Percentiles rank a stretch among this genome's conserved stretches.
phyloP scores from a whole-genome alignment of 176 grass and related monocot species.

The Tillandsia leiboldiana region DNA sequence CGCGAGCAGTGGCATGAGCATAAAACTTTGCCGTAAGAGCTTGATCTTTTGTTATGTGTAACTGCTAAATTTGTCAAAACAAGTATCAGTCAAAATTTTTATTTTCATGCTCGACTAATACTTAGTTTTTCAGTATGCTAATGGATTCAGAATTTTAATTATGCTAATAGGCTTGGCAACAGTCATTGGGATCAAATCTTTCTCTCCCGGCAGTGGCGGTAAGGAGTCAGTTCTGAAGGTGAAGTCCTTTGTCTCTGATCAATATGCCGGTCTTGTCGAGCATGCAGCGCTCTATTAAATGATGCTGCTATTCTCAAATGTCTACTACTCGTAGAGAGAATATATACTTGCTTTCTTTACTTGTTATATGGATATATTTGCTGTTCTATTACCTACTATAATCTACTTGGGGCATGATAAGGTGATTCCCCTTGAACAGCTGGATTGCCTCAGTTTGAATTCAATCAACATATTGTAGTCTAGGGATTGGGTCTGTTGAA shows the following conservation, averaged over 20 bases:
- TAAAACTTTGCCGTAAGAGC: no score
- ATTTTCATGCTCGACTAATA: background rate
- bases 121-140: background rate
- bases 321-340: background rate
- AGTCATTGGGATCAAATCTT: slow-evolving; percentile 55
- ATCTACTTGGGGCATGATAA: no score
- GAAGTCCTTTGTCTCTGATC: slow-evolving; percentile 57
- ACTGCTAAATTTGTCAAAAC: no score
- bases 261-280: slow-evolving; percentile 42
- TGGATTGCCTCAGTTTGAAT: no score
- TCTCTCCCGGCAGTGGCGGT: slow-evolving; percentile 41
- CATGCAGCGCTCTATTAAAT: slow-evolving; percentile 16
- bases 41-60: no score
- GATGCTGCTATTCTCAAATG: background rate
- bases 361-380: no score
- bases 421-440: no score
- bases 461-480: no score
- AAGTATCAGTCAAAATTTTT: background rate
- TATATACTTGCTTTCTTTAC: no score
- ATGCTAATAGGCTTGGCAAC: slow-evolving; percentile 42
- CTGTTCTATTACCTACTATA: no score
- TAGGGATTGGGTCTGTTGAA: no score
- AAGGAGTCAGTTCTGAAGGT: slow-evolving; percentile 35
- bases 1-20: no score
- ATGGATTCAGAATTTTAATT: background rate